Evolutionary conservation across 2,329 filamentous ascomycete genomes (phyloP).

Genomic region (Alternaria ethzedia): DNA sequence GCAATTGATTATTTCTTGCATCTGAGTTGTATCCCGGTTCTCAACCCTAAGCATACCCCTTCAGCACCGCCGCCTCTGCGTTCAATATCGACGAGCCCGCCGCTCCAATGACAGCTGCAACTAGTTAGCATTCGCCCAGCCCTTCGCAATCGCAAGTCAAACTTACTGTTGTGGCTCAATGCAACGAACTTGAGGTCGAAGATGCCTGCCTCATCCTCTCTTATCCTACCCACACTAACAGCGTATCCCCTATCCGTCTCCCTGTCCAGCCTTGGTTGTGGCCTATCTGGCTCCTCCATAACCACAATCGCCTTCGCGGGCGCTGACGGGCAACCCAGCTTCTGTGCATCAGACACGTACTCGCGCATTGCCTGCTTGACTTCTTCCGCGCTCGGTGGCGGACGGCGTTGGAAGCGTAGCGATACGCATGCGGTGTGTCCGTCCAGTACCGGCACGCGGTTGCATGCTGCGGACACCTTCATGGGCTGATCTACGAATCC

Average conservation of each 20-base stretch:
- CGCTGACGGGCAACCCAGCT: constrained; percentile 84
- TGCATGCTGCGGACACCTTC: constrained; percentile 85
- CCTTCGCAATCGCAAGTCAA: constrained; percentile 31
- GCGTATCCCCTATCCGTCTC: constrained; percentile 87
- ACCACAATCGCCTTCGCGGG: constrained; percentile 82
- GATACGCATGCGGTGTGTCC: constrained; percentile 96
- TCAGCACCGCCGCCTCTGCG: constrained; percentile 88
- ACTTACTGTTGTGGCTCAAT: constrained; percentile 78
- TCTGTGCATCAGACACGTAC: constrained; percentile 83
- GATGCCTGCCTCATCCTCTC: constrained; percentile 84
- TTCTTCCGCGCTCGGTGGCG: constrained; percentile 74
- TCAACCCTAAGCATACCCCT: constrained; percentile 69
- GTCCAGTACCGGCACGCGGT: constrained; percentile 91
- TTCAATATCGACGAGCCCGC: constrained; percentile 97
- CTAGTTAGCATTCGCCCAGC: constrained; percentile 21
- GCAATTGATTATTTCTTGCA: background rate
- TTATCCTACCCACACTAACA: constrained; percentile 85
- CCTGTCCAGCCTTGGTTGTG: constrained; percentile 88
- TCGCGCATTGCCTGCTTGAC: constrained; percentile 80
- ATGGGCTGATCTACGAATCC: constrained; percentile 80
- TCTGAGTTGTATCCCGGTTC: background rate
- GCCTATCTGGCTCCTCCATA: constrained; percentile 87
- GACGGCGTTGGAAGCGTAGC: constrained; percentile 77
- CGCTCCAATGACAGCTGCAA: constrained; percentile 81
- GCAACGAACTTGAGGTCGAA: constrained; percentile 97